Evolutionary conservation across 768 basidiomycete genomes (phyloP), one percentile per base, ranked within the genome.

Genomic region (Suillus plorans): DNA sequence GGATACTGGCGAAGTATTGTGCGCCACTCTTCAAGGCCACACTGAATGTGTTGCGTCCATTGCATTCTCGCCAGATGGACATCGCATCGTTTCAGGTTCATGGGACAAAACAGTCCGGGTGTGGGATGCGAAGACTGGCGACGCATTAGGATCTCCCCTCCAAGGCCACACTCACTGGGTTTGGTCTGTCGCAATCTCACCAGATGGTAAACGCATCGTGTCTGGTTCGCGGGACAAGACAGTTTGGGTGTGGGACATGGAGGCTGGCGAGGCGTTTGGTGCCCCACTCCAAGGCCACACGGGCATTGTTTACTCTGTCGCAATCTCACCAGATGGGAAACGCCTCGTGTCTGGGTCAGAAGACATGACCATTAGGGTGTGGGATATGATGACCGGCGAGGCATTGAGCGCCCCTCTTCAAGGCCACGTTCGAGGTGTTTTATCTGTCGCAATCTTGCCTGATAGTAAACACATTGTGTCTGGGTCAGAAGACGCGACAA

Each of bases 121-220:
- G 16, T 68, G 67, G 67, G 34, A 73, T 34, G 28, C 56, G 62
- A 61, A 53, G 18, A 73, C 73, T 47, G 36, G 61, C 3, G 67
- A 67, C 25, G 64, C 68, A 7, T 45, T 74, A 61, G 57, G 49
- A 50, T 69, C 64, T 1, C 70, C 63, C 1, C 66, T 67, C 31
- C 20, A 13, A 50, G 67, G 60, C 3, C 67, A 67, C 55, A 39
- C 3, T 4, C 1, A 44, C 3, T 2, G 0, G 2, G 8, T 61
- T 44, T 2, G 0, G 5, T 61, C 58, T 22, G 63, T 63, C 10
- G 44, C 58, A 34, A 25, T 63, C 25, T 63, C 63, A 0, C 57
- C 42, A 4, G 42, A 63, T 31, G n/a, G 41, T 0, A 44, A 22
- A 44, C 18, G 5, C 34, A 36, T 63, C 3, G 63, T 61, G 13